Conservation (phyloP, 495 filamentous ascomycete genomes). For the Hapsidospora chrysogenum region DNA sequence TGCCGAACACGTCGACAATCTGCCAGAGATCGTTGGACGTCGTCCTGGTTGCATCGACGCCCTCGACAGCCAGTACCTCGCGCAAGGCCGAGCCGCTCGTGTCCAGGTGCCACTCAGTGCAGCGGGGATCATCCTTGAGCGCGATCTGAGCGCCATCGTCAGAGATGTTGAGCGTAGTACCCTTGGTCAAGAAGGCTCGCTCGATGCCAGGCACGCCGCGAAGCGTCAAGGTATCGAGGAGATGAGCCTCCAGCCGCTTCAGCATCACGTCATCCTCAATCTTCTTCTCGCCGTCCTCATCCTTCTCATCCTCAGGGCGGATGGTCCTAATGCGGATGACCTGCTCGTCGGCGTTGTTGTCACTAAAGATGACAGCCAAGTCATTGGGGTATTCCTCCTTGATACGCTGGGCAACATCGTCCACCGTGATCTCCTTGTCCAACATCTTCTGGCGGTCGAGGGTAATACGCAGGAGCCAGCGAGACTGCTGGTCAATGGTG, state of each 20-base stretch:
- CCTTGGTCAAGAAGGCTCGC: conserved; percentile 81
- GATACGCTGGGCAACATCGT: conserved; percentile 80
- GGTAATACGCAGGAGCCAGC: conserved; percentile 90
- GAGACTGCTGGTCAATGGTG: conserved; percentile 61
- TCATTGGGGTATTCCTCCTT: conserved; percentile 77
- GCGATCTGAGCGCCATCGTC: conserved; percentile 53
- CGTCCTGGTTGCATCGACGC: conserved; percentile 78
- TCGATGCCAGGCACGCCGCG: conserved; percentile 81
- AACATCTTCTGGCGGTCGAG: conserved; percentile 84
- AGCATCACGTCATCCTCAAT: conserved; percentile 80
- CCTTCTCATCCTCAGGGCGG: conserved; percentile 46
- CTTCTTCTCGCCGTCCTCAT: conserved; percentile 59
- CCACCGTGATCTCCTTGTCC: conserved; percentile 81
- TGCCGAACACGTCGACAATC: conserved; percentile 83
- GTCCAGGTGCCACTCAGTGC: conserved; percentile 89
- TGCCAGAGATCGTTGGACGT: conserved; percentile 93
- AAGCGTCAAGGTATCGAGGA: conserved; percentile 77
- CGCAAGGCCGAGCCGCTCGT: conserved; percentile 77
- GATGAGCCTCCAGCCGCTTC: conserved; percentile 76
- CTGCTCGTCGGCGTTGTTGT: conserved; percentile 93
- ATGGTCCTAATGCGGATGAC: conserved; percentile 87
- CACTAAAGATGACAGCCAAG: conserved; percentile 86
- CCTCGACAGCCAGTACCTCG: conserved; percentile 67
- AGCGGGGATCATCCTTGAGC: conserved; percentile 49
- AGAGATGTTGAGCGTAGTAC: conserved; percentile 40